Percentiles rank a stretch among this genome's conserved stretches.
Conservation (phyloP, 2,329 filamentous ascomycete genomes). For the Paracoccidioides brasiliensis region DNA sequence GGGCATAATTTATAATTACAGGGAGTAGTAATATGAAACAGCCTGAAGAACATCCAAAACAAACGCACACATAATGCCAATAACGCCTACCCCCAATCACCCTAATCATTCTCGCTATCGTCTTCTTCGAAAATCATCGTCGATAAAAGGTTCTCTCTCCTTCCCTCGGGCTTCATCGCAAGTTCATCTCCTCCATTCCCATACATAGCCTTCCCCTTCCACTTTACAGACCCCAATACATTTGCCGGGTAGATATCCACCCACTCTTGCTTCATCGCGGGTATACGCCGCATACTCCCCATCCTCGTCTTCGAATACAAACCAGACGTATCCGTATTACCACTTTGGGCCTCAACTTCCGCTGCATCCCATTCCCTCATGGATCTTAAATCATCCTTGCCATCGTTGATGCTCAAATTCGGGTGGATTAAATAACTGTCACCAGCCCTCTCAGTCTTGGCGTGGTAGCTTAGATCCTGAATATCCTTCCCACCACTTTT, state of each 20-base stretch:
- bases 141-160: neutral
- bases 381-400: neutral
- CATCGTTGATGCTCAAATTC: too few relatives aligned
- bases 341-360: neutral
- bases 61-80: neutral
- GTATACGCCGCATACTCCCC: neutral
- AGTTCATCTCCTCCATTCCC: neutral
- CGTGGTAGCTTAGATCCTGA: neutral
- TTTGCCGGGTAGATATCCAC: neutral
- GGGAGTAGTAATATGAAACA: too few relatives aligned
- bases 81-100: too few relatives aligned
- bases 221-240: neutral
- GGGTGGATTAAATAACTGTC: neutral
- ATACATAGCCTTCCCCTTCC: neutral
- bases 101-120: neutral
- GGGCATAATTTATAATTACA: too few relatives aligned
- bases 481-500: neutral
- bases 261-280: neutral
- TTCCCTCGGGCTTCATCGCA: neutral
- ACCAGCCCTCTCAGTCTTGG: neutral
- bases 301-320: neutral
- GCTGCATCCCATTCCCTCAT: neutral
- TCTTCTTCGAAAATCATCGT: slow-evolving; percentile 4
- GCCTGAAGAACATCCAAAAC: too few relatives aligned
- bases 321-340: neutral